A percentile compares a stretch with the other conserved stretches of the same genome.
These are phyloP conservation scores for Lentinula edodes DNA, from an alignment of 768 basidiomycete genomes.

Conservation along the genomic window DNA sequence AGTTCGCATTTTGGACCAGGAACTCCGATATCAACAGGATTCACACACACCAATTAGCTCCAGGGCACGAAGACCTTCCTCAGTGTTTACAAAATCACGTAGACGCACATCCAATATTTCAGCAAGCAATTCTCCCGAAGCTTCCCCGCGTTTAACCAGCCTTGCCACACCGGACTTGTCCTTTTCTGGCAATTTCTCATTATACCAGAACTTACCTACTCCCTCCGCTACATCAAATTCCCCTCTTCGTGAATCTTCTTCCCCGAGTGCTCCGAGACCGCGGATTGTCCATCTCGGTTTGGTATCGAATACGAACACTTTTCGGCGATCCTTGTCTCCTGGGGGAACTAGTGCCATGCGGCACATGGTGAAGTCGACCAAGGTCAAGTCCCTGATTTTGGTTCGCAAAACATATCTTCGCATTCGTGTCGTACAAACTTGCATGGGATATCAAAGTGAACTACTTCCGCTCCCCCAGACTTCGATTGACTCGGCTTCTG, in stretches of 20 bases:
- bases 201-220: neutral
- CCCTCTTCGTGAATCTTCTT: neutral
- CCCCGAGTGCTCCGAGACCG: slow-evolving; percentile 22
- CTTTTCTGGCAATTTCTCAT: neutral
- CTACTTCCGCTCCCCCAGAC: slow-evolving; percentile 39
- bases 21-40: slow-evolving; percentile 32
- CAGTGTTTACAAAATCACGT: slow-evolving; percentile 54
- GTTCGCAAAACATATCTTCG: slow-evolving; percentile 54
- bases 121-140: slow-evolving; percentile 37
- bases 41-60: slow-evolving; percentile 16
- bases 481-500: slow-evolving; percentile 17
- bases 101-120: slow-evolving; percentile 29
- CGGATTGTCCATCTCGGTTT: slow-evolving; percentile 62
- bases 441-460: slow-evolving; percentile 52
- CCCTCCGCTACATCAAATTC: neutral
- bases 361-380: slow-evolving; percentile 29
- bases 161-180: slow-evolving; percentile 21
- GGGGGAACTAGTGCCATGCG: slow-evolving; percentile 16
- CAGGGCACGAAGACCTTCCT: slow-evolving; percentile 38
- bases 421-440: slow-evolving; percentile 55
- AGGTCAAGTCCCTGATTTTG: slow-evolving; percentile 46
- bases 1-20: slow-evolving; percentile 45
- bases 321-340: slow-evolving; percentile 12
- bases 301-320: slow-evolving; percentile 25
- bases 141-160: slow-evolving; percentile 35